These are phyloP conservation scores for Westerdykella sp. DNA, from an alignment of 2,329 filamentous ascomycete species.

Conservation along the genomic window DNA sequence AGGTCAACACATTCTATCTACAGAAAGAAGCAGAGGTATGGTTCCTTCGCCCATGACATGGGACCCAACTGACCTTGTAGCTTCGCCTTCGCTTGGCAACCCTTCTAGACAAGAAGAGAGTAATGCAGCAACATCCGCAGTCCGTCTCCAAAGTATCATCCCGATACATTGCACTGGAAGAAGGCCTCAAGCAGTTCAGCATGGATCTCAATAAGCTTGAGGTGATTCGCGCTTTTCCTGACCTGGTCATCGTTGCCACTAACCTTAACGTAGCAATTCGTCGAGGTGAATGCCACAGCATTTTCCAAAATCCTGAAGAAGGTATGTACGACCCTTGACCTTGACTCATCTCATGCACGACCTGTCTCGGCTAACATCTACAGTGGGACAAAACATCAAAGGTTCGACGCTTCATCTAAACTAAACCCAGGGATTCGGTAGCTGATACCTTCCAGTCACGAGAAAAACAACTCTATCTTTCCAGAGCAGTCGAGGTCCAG, in stretches of 20 bases:
- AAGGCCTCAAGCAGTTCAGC: conserved; percentile 95
- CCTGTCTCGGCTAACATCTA: conserved; percentile 31
- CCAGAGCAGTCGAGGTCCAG: conserved; percentile 91
- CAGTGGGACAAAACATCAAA: conserved; percentile 99
- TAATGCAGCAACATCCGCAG: conserved; percentile 71
- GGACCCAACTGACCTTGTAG: conserved; percentile 44
- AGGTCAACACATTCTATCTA: conserved; percentile 95
- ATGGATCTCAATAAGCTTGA: conserved; percentile 93
- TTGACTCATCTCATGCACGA: not conserved
- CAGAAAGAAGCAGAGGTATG: conserved; percentile 95
- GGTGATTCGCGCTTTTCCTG: conserved; percentile 36
- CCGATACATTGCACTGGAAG: conserved; percentile 89
- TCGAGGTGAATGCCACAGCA: conserved; percentile 94
- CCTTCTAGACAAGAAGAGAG: conserved; percentile 88
- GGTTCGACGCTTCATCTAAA: conserved; percentile 39
- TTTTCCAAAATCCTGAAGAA: conserved; percentile 99
- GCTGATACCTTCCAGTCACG: conserved; percentile 58
- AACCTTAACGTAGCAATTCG: conserved; percentile 65
- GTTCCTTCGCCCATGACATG: conserved; percentile 10
- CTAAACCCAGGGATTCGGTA: conserved; percentile 9
- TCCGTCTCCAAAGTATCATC: conserved; percentile 80
- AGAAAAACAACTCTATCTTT: conserved; percentile 95
- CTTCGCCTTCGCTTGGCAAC: conserved; percentile 90
- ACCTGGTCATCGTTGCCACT: conserved; percentile 11
- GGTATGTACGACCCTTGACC: conserved; percentile 39